Base-by-base conservation (phyloP, 2,329 filamentous ascomycete genomes). In the Phyllosticta citriasiana region DNA sequence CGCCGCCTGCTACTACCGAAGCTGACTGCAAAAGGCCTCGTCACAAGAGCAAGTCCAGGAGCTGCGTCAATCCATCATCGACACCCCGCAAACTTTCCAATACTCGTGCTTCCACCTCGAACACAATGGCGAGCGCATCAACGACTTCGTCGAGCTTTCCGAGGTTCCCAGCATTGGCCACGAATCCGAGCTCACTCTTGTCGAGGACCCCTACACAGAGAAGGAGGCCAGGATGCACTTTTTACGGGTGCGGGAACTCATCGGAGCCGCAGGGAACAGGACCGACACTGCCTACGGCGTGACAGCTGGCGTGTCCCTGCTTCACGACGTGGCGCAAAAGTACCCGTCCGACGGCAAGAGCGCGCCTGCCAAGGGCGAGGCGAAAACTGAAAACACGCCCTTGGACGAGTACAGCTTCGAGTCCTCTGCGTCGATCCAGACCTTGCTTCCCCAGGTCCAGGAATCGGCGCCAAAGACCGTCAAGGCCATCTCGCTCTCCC, bases 101-200 rank as follows among this genome's bases (percentile, higher is more conserved):
- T 97, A 97, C 79, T 96, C 94, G 59, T 99, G 94, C 81, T 99
- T 99, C 80, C 94, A 99, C 77, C 86, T 99, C 69, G 92, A 97
- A 78, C 87, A 92, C 78, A 87, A 89, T 63, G 90, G 91, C 67
- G 80, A 89, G 76, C 88, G 89, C 66, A 88, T 99, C 81, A 97
- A 97, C 75, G 94, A 99, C 76, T 97, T 94, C 69, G 84, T 95
- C 63, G 88, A 95, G 73, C 83, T 99, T 64, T 91, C 90, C 60
- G 93, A 99, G 72, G 88, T 99, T 60, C 82, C 88, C 55, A 91
- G 84, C 61, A 83, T 99, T 60, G 84, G 84, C 59, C 77, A 87
- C 35, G 86, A 91, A 64, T 88, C 92, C 40, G 88, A 92, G 69
- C 82, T 97, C 62, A 83, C 82, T 59, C 78, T 99, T 67, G 85